Base-by-base conservation (phyloP, 495 filamentous ascomycete species). In the Neurospora sp. region DNA sequence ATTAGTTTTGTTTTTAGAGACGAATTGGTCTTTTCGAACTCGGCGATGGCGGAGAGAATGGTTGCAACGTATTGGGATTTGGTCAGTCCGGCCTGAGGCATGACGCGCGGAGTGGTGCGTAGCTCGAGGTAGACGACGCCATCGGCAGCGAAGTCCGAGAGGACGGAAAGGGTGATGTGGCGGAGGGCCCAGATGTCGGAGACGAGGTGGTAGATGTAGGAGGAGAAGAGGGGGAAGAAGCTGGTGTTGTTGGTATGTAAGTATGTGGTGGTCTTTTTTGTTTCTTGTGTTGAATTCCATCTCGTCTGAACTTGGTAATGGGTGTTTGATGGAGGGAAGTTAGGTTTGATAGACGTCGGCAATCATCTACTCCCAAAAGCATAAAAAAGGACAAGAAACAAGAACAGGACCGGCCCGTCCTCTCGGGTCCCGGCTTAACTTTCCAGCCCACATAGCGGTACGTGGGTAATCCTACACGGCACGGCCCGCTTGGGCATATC, bases 81-180 rank as follows among this genome's bases (percentile, higher is more conserved):
- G 16, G 89, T 87, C 18, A 93, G 79, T 35, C 80, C 79, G 16
- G 82, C 83, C 18, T 76, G 74, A 3, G 87, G 84, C 38, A 89
- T 85, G 8, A 86, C 83, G 46, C 93, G 87, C 5, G 93, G 93
- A 5, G 93, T 96, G 6, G 93, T 94, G 38, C 93, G 89, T 6
- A 96, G 87, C 76, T 96, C 93, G 39, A 94, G 85, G 76, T 96
- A 95, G 59, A 89, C 85, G 12, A 95, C 90, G 38, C 91, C 91
- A 73, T 96, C 93, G 35, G 76, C 77, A 65, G 86, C 83, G 75
- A 96, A 97, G 80, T 90, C 87, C 37, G 82, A 74, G n/a, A 96
- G 85, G 9, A 96, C 92, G 39, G 88, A 85, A 59, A 82, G 83
- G 8, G 93, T 94, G 69, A 91, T 87, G 79, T 87, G 87, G 72